A percentile compares a stretch with the other conserved stretches of the same genome.
Conservation (phyloP, 495 filamentous ascomycete species). For the Echria macrotheca region DNA sequence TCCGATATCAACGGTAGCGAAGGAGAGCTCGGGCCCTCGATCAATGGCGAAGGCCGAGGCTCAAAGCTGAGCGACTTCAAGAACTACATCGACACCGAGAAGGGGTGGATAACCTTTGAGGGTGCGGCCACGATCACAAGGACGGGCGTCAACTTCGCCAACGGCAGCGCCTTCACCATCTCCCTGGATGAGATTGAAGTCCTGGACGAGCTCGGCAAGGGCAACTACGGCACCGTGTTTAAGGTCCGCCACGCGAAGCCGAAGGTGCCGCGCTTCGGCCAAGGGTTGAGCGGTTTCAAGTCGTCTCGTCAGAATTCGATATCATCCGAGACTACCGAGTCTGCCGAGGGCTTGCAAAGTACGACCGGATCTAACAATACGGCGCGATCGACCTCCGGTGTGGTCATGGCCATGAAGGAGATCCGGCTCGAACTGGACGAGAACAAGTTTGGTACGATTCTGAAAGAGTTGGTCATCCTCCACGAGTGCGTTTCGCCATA, state of each 20-base stretch:
- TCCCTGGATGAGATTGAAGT: slow-evolving; percentile 95
- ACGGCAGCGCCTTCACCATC: slow-evolving; percentile 84
- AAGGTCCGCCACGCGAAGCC: slow-evolving; percentile 86
- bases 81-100: slow-evolving; percentile 84
- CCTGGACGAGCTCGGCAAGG: slow-evolving; percentile 92
- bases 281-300: slow-evolving; percentile 63
- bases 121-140: slow-evolving; percentile 86
- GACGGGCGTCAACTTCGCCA: slow-evolving; percentile 85
- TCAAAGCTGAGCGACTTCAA: slow-evolving; percentile 86
- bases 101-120: slow-evolving; percentile 86
- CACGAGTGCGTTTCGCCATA: slow-evolving; percentile 93
- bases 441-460: slow-evolving; percentile 91
- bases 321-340: slow-evolving; percentile 28
- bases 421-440: slow-evolving; percentile 96
- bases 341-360: slow-evolving; percentile 11
- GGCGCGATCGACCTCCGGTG: slow-evolving; percentile 47
- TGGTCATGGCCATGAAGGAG: slow-evolving; percentile 99
- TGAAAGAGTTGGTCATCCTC: slow-evolving; percentile 96
- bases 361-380: slow-evolving; percentile 15
- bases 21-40: slow-evolving; percentile 15
- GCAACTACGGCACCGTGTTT: slow-evolving; percentile 98
- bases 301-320: slow-evolving; percentile 29
- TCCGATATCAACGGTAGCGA: slow-evolving; percentile 24
- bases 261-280: slow-evolving; percentile 69
- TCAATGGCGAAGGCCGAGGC: slow-evolving; percentile 41